Evolutionary conservation across 768 basidiomycete species (phyloP).

Genomic region (Suillus subaureus): DNA sequence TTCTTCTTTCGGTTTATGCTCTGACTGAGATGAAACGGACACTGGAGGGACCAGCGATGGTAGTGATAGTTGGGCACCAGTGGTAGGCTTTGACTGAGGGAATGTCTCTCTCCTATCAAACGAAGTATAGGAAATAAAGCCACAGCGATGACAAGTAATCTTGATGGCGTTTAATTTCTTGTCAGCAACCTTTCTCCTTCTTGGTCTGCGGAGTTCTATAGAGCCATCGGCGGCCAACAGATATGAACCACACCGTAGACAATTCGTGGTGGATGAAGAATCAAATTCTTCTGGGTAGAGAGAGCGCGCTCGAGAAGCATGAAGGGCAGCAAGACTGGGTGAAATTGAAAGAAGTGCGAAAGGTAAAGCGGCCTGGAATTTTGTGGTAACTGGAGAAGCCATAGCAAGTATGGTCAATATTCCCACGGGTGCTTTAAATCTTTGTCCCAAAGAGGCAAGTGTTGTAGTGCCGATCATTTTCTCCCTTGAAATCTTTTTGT

Average conservation of each 20-base stretch:
- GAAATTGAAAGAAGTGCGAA: constrained; percentile 52
- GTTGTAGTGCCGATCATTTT: constrained; percentile 20
- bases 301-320: constrained; percentile 44
- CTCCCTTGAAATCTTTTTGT: constrained; percentile 17
- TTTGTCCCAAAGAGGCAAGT: constrained; percentile 29
- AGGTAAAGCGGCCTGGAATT: constrained; percentile 52
- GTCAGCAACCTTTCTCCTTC: constrained; percentile 24
- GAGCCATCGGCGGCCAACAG: constrained; percentile 43
- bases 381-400: constrained; percentile 33
- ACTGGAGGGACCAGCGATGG: neutral
- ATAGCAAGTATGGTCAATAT: neutral
- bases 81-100: neutral
- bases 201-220: constrained; percentile 37
- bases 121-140: constrained; percentile 15
- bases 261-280: constrained; percentile 36
- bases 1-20: neutral
- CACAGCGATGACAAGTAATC: constrained; percentile 25
- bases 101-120: neutral
- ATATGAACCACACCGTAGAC: constrained; percentile 56
- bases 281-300: constrained; percentile 30
- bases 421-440: constrained; percentile 11
- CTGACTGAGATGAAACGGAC: neutral
- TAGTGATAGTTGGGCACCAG: neutral
- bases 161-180: constrained; percentile 5
- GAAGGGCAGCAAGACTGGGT: constrained; percentile 63